Percentiles rank a stretch among this genome's conserved stretches.
Conservation (phyloP, 1,284 basidiomycete genomes). For the Sanghuangporus sanghuang region DNA sequence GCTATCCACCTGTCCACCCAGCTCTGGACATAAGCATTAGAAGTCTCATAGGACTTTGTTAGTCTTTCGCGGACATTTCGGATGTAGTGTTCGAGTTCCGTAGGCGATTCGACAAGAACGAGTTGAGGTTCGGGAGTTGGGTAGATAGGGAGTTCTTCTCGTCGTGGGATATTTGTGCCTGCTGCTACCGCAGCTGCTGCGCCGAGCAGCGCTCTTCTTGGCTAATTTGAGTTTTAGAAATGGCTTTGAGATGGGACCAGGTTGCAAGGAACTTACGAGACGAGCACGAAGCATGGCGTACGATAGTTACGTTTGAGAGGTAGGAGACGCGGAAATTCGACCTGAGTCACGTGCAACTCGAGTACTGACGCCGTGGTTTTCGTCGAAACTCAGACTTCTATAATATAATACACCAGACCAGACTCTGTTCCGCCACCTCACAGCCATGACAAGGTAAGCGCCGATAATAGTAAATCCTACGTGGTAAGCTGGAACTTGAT, state of each 20-base stretch:
- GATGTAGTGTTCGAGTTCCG: slow-evolving; percentile 69
- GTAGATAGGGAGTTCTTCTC: slow-evolving; percentile 69
- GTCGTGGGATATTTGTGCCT: neutral
- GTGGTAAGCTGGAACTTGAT: too few relatives aligned
- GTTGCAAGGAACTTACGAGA: slow-evolving; percentile 2
- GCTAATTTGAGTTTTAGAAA: slow-evolving; percentile 1
- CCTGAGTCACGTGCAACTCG: neutral
- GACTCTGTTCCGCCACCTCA: too few relatives aligned
- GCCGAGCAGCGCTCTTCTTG: slow-evolving; percentile 9
- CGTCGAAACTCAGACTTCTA: too few relatives aligned
- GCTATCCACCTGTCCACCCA: slow-evolving; percentile 77
- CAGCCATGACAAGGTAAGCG: too few relatives aligned
- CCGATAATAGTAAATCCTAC: too few relatives aligned
- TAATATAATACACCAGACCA: too few relatives aligned
- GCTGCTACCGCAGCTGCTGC: slow-evolving; percentile 9
- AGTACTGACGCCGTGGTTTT: too few relatives aligned
- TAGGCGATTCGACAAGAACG: slow-evolving; percentile 65
- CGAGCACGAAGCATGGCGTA: slow-evolving; percentile 16
- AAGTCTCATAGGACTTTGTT: slow-evolving; percentile 47
- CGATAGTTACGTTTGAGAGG: neutral
- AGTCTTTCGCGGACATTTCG: slow-evolving; percentile 57
- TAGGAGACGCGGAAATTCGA: neutral
- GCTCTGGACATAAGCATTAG: slow-evolving; percentile 60
- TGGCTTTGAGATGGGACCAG: neutral
- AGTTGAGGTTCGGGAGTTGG: slow-evolving; percentile 52